phyloP scores from a whole-genome alignment of 208 protist species.

The Acanthamoeba quina region DNA sequence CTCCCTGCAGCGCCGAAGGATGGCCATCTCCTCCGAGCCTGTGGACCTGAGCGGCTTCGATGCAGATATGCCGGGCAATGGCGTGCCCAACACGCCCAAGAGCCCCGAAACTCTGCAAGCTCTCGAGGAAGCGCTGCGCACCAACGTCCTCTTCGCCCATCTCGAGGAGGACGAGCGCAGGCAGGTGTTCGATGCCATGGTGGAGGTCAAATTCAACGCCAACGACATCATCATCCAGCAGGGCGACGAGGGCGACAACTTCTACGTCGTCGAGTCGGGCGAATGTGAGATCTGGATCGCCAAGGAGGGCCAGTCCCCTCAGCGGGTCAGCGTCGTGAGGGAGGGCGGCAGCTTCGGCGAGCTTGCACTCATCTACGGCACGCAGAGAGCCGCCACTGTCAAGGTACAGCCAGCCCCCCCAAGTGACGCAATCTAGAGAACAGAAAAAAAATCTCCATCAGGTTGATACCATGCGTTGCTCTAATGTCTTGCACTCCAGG shows the following conservation, averaged over 20 bases:
- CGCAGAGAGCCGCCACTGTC: slow-evolving; percentile 88
- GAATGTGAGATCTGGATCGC: slow-evolving; percentile 84
- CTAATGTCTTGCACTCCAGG: slow-evolving; percentile 3
- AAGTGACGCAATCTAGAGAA: neutral
- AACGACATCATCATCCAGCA: slow-evolving; percentile 85
- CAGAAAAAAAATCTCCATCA: neutral
- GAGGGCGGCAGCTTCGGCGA: slow-evolving; percentile 88
- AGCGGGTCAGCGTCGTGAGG: slow-evolving; percentile 77
- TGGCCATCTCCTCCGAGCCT: slow-evolving; percentile 72
- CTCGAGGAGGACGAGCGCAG: slow-evolving; percentile 79
- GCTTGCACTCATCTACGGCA: slow-evolving; percentile 89
- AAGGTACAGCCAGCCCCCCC: slow-evolving; percentile 46
- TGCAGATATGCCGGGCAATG: neutral
- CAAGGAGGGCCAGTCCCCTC: slow-evolving; percentile 69
- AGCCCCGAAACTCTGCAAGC: slow-evolving; percentile 67
- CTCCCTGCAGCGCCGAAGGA: slow-evolving; percentile 53
- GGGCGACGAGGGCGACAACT: slow-evolving; percentile 89
- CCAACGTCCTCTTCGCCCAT: slow-evolving; percentile 73
- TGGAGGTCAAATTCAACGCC: slow-evolving; percentile 78
- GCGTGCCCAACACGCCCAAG: slow-evolving; percentile 47
- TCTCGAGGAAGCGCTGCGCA: slow-evolving; percentile 63
- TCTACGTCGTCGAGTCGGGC: slow-evolving; percentile 90
- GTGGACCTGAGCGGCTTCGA: slow-evolving; percentile 67
- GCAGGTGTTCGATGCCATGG: slow-evolving; percentile 84
- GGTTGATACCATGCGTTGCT: neutral